Conservation (phyloP, 306 rosid species). For the Geum urbanum region DNA sequence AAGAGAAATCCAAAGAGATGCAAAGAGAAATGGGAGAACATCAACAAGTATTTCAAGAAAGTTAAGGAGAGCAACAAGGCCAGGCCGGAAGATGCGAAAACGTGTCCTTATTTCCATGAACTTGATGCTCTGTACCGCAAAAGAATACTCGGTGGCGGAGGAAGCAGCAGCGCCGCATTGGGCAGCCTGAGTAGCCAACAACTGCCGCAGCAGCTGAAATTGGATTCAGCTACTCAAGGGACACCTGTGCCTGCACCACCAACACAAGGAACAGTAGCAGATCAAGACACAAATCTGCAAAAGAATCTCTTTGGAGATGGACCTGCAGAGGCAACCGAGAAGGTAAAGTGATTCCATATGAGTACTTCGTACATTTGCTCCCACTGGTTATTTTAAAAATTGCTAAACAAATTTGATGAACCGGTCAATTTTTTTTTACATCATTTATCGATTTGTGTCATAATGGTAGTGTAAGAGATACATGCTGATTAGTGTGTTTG, state of each 20-base stretch:
- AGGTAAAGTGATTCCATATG: slow-evolving; percentile 33
- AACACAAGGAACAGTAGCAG: slow-evolving; percentile 8
- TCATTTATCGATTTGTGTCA: background rate
- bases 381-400: background rate
- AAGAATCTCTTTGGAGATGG: slow-evolving; percentile 25
- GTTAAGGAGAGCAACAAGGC: slow-evolving; percentile 38
- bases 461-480: background rate
- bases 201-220: background rate
- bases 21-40: slow-evolving; percentile 41
- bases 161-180: slow-evolving; percentile 14
- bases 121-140: slow-evolving; percentile 35
- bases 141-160: slow-evolving; percentile 26
- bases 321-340: slow-evolving; percentile 29
- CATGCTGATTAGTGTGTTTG: slow-evolving; percentile 30
- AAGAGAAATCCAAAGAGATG: slow-evolving; percentile 34
- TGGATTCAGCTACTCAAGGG: background rate
- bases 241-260: background rate
- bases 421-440: background rate
- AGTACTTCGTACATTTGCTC: background rate
- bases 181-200: slow-evolving; percentile 15
- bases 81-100: slow-evolving; percentile 39
- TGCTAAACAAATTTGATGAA: background rate
- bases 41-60: slow-evolving; percentile 40
- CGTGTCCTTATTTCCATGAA: slow-evolving; percentile 39
- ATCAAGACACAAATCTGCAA: slow-evolving; percentile 1